phyloP scores from a whole-genome alignment of 2,329 filamentous ascomycete species.

The Magnaporthiopsis rhizophila region DNA sequence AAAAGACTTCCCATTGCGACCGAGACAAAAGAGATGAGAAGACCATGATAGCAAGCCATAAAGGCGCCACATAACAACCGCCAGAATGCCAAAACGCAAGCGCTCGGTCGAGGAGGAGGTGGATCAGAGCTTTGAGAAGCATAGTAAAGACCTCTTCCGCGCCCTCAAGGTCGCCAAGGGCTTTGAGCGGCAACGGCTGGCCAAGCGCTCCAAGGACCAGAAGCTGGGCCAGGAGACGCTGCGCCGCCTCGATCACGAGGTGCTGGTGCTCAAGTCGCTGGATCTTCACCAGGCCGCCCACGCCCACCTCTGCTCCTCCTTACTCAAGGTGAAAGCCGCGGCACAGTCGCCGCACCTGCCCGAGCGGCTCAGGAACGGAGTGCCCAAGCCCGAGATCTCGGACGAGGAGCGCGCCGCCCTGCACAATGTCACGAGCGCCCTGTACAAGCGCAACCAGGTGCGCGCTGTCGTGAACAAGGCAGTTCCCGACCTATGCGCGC shows the following conservation, averaged over 20 bases:
- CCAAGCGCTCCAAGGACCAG: conserved; percentile 47
- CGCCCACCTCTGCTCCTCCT: conserved; percentile 45
- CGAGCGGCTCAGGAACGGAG: conserved; percentile 34
- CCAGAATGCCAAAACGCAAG: conserved; percentile 51
- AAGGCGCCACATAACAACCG: background rate
- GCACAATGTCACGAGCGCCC: conserved; percentile 52
- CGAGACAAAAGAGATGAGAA: background rate
- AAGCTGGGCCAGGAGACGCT: conserved; percentile 36
- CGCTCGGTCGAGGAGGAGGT: conserved; percentile 35
- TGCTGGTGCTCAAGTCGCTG: conserved; percentile 46
- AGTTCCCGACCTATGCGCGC: conserved; percentile 38
- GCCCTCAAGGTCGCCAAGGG: conserved; percentile 67
- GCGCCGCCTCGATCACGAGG: conserved; percentile 53
- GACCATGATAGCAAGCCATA: background rate
- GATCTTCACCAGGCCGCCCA: conserved; percentile 50
- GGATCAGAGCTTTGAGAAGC: conserved; percentile 42
- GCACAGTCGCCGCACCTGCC: conserved; percentile 44
- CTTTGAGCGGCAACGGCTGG: conserved; percentile 70
- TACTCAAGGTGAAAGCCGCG: conserved; percentile 45
- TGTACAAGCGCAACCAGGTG: conserved; percentile 45
- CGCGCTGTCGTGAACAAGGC: conserved; percentile 41
- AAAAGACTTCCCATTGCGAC: too few species aligned
- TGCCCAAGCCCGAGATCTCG: conserved; percentile 41
- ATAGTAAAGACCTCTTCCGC: conserved; percentile 52
- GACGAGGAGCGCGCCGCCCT: conserved; percentile 43